A percentile compares a stretch with the other conserved stretches of the same genome.
Conservation (phyloP, 139 green algal genomes). For the Chlorella ohadii region DNA sequence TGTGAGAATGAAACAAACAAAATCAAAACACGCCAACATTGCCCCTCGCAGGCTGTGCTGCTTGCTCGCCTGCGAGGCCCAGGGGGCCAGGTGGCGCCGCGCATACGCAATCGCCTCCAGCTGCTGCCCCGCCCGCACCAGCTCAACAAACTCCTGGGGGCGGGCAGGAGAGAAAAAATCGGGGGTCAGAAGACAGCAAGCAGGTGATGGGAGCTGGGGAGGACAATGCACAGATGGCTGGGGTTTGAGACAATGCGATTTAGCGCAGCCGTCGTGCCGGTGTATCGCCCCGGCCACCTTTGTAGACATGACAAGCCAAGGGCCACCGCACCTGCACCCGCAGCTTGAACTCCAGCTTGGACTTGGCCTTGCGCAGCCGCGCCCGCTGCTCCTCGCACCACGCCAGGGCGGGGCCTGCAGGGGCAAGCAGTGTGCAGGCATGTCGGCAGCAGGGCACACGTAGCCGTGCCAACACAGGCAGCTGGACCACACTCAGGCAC, state of each 20-base stretch:
- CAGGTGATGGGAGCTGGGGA: background rate
- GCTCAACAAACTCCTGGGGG: constrained; percentile 92
- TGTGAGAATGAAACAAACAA: too few species aligned
- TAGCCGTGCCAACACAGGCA: too few species aligned
- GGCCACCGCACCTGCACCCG: constrained; percentile 67
- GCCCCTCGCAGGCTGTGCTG: too few species aligned
- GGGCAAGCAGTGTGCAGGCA: too few species aligned
- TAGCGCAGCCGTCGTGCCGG: too few species aligned
- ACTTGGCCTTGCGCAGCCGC: constrained; percentile 81
- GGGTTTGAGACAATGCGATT: too few species aligned
- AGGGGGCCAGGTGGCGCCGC: constrained; percentile 77
- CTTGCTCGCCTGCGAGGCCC: constrained; percentile 46
- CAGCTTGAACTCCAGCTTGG: constrained; percentile 91
- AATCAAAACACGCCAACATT: too few species aligned
- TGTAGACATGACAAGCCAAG: too few species aligned
- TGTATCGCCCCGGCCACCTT: too few species aligned
- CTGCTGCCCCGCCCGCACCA: constrained; percentile 73
- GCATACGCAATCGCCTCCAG: constrained; percentile 85
- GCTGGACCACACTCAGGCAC: too few species aligned
- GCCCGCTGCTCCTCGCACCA: constrained; percentile 83
- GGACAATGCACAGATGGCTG: too few species aligned
- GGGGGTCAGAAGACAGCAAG: background rate
- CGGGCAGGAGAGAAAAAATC: background rate
- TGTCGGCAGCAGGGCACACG: too few species aligned
- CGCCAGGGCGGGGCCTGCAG: constrained; percentile 62